Evolutionary conservation across 495 filamentous ascomycete genomes (phyloP), one percentile per base, ranked within the genome.

Genomic region (Haplographium delicatum): DNA sequence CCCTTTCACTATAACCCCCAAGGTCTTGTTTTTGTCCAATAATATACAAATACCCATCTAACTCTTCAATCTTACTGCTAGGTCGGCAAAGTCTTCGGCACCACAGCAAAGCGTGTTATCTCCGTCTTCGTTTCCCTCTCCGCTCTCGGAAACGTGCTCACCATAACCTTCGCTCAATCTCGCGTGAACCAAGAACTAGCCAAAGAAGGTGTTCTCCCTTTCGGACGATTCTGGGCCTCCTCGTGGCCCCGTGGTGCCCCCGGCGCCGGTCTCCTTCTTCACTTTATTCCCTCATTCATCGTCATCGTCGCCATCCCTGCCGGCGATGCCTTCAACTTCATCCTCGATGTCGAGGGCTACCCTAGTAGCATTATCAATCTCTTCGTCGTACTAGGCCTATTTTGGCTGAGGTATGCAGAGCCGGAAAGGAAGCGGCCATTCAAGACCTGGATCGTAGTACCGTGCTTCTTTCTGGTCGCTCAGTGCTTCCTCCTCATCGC

Each of bases 281-380:
- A 87, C 52, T 85, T 76, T 56, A 68, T 86, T n/a, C 82, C 83
- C 0, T 84, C 81, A 0, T 40, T 84, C 0, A 64, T 85, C 1
- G 82, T 87, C 8, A 84, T 85, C 23, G 57, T 71, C 8, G 64
- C 62, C 0, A 63, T 63, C 15, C 39, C 39, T n/a, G 19, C 9
- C 39, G 67, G 72, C 16, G 75, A 83, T 39, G 79, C 83, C 8
- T 86, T 85, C 62, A 82, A 79, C 44, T 87, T 88, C 54, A 85
- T 88, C 48, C 68, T 86, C 5, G 81, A 86, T 27, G 80, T 86
- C 1, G 83, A 85, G 54, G 82, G 76, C 4, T 89, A 89, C 53
- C 81, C 84, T 0, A 75, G 66, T 0, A 76, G 83, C 44, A 66
- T 86, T 42, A 79, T 81, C 42, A 72, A 71, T 1, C 65, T 88